These are phyloP conservation scores for Zygoascus bituminiphila DNA, from an alignment of 805 yeast species.

Conservation along the genomic window DNA sequence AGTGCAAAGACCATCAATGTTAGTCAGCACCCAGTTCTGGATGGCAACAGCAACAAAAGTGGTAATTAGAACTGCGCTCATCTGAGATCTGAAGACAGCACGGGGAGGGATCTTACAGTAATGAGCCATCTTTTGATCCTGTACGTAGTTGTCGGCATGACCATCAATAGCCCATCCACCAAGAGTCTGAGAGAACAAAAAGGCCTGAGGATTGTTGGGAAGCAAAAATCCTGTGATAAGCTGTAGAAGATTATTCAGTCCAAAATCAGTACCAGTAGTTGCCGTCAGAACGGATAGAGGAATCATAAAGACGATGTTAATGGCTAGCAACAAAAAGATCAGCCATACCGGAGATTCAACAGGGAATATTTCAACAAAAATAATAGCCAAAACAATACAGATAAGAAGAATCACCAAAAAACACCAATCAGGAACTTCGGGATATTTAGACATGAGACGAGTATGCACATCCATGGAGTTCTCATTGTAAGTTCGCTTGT, in stretches of 20 bases:
- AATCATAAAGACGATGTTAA: slow-evolving; percentile 48
- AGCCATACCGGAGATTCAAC: slow-evolving; percentile 39
- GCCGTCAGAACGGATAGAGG: slow-evolving; percentile 58
- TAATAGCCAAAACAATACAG: slow-evolving; percentile 28
- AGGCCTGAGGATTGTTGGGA: slow-evolving; percentile 50
- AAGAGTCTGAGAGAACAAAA: slow-evolving; percentile 26
- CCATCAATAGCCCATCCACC: slow-evolving; percentile 41
- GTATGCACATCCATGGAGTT: slow-evolving; percentile 12
- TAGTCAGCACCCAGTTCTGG: slow-evolving; percentile 27
- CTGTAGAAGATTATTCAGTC: slow-evolving; percentile 54
- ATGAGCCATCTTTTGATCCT: slow-evolving; percentile 54
- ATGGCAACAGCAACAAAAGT: slow-evolving; percentile 25
- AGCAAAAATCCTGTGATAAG: slow-evolving; percentile 56
- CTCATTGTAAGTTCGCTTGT: slow-evolving; percentile 5
- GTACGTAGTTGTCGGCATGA: slow-evolving; percentile 48
- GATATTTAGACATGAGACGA: slow-evolving; percentile 31
- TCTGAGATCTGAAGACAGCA: slow-evolving; percentile 18
- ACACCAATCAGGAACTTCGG: slow-evolving; percentile 74
- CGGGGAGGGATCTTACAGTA: slow-evolving; percentile 33
- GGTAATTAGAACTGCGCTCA: slow-evolving; percentile 24
- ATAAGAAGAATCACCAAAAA: slow-evolving; percentile 40
- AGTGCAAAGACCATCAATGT: slow-evolving; percentile 26
- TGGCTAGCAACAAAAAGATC: slow-evolving; percentile 45
- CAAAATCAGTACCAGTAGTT: slow-evolving; percentile 49
- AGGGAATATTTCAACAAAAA: slow-evolving; percentile 18